A percentile compares a stretch with the other conserved stretches of the same genome.
Evolutionary conservation across 805 yeast species (phyloP).

Genomic region (Ogataea salicorniae): DNA sequence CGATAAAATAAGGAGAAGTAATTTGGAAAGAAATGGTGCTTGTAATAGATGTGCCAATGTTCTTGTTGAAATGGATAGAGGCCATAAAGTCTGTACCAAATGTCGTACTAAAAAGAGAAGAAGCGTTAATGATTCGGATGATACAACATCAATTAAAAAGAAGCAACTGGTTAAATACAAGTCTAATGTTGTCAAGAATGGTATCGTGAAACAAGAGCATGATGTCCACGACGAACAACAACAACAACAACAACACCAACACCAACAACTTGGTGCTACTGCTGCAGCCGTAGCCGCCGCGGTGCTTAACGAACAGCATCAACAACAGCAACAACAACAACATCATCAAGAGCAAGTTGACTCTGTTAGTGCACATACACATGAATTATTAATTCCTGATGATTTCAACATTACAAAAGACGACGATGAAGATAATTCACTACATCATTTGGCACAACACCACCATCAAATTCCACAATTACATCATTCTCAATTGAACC

Average conservation of each 20-base stretch:
- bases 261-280: no score
- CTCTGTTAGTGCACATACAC: neutral
- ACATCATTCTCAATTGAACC: slow-evolving; percentile 2
- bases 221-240: neutral
- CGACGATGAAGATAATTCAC: no score
- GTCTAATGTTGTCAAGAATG: neutral
- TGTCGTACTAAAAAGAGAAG: slow-evolving; percentile 53
- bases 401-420: no score
- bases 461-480: slow-evolving; percentile 1
- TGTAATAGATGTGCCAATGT: slow-evolving; percentile 59
- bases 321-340: neutral
- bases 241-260: neutral
- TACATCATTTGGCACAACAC: no score
- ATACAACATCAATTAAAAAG: neutral
- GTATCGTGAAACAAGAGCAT: neutral
- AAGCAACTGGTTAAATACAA: neutral
- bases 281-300: no score
- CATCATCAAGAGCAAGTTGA: neutral
- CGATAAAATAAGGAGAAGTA: slow-evolving; percentile 52
- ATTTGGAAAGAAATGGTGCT: slow-evolving; percentile 51
- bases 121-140: neutral
- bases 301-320: neutral
- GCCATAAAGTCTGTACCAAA: slow-evolving; percentile 49
- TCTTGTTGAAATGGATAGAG: slow-evolving; percentile 42
- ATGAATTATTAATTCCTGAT: neutral